Evolutionary conservation across 306 rosid genomes (phyloP).

Genomic region (Castanopsis chinensis): DNA sequence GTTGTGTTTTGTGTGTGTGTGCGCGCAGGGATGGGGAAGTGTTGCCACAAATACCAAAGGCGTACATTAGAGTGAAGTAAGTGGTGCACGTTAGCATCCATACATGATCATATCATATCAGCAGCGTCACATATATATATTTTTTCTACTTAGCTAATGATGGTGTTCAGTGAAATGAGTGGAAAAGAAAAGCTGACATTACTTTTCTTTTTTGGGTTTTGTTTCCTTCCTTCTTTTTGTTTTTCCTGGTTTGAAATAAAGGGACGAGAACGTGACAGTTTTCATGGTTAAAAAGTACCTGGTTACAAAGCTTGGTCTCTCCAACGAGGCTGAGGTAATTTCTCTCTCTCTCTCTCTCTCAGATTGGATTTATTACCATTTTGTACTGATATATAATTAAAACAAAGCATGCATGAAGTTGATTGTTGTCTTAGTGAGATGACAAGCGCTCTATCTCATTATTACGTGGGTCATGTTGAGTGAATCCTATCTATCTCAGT

Average conservation of each 20-base stretch:
- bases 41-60: constrained; percentile 63
- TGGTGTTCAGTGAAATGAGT: constrained; percentile 42
- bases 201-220: constrained; percentile 19
- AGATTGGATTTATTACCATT: not conserved
- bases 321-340: constrained; percentile 61
- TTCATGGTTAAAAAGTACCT: constrained; percentile 64
- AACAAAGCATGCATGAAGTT: constrained; percentile 40
- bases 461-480: constrained; percentile 28
- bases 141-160: constrained; percentile 39
- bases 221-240: not conserved
- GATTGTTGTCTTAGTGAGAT: constrained; percentile 13
- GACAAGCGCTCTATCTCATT: constrained; percentile 19
- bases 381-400: constrained; percentile 1
- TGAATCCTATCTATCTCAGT: constrained; percentile 6
- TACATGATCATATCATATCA: constrained; percentile 16
- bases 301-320: constrained; percentile 68
- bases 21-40: constrained; percentile 41
- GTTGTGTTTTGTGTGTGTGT: constrained; percentile 4
- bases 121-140: not conserved
- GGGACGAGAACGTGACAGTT: constrained; percentile 66
- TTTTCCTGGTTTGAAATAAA: constrained; percentile 10
- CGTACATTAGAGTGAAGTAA: constrained; percentile 72
- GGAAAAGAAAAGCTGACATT: constrained; percentile 32
- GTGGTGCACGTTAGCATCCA: constrained; percentile 53
- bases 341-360: not conserved